Base-by-base conservation (phyloP, 306 rosid species). In the Datisca glomerata region DNA sequence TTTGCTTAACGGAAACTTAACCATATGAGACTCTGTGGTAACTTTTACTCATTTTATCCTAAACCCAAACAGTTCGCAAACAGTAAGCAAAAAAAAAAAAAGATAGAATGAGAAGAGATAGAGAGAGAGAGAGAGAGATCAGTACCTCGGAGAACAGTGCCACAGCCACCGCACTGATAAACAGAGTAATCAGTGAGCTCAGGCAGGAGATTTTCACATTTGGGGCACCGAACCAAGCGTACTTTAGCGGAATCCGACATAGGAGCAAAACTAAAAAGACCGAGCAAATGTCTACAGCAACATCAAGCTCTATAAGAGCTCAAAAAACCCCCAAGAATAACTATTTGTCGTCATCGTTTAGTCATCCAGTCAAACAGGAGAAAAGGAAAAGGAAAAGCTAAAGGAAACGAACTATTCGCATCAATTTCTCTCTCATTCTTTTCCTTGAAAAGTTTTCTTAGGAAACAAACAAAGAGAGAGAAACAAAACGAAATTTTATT, bases 101-200 rank as follows among this genome's bases (percentile, higher is more conserved):
- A 11, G 33, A 24, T 18, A 17, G 21, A 10, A 2, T 40, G 19
- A 18, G 10, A 18, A 22, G 15, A 42, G 9, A 14, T 10, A 22
- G 25, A 20, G 8, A 41, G 32, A 61, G 43, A 4, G 13, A 45
- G 5, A 21, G 19, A 12, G 6, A 11, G n/a, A 14, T 37, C 15
- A 39, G 17, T 61, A 84, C 98, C 96, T 80, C 80, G 49, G 50
- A 91, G 94, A 61, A 91, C 79, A 58, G 94, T 63, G 49, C 81
- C 81, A 28, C 98, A 91, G 37, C 87, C 98, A 71, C 94, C 96
- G 54, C 98, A 91, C 73, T 73, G 81, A 50, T 84, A 91, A 29
- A 80, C 76, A 57, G 98, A 61, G 61, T 84, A 84, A 69, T 78
- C 85, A 21, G 84, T 72, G 4, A 75, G 81, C 74, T 84, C 98